phyloP scores from a whole-genome alignment of 2,329 filamentous ascomycete species.

The Neurospora crassa region DNA sequence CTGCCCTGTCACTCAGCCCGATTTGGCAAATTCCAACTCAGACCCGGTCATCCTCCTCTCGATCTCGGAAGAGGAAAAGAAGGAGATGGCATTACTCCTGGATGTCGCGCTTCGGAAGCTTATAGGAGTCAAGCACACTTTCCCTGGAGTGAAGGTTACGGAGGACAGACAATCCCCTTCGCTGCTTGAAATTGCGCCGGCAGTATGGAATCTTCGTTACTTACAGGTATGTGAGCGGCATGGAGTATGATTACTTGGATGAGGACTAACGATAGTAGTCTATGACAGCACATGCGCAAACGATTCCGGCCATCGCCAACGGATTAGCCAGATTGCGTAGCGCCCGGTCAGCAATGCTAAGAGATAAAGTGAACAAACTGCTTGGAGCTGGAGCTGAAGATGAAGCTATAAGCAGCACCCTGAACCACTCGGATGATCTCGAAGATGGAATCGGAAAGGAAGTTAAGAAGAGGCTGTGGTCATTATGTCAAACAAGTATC shows the following conservation, averaged over 20 bases:
- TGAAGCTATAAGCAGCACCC: neutral
- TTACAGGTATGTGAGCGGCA: conserved; percentile 18
- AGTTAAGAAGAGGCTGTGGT: conserved; percentile 12
- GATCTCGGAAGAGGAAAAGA: neutral
- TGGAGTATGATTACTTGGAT: conserved; percentile 5
- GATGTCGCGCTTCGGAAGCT: conserved; percentile 20
- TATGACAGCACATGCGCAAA: conserved; percentile 11
- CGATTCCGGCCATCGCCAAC: conserved; percentile 12
- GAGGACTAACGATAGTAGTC: conserved; percentile 11
- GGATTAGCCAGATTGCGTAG: conserved; percentile 12
- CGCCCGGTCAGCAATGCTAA: conserved; percentile 12
- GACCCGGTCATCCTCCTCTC: neutral
- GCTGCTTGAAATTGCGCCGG: conserved; percentile 23
- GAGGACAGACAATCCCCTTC: conserved; percentile 12
- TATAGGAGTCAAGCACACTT: conserved; percentile 19
- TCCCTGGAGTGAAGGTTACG: conserved; percentile 9
- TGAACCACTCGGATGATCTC: neutral
- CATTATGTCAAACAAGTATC: conserved; percentile 15
- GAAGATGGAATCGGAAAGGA: conserved; percentile 3
- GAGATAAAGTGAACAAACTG: conserved; percentile 11
- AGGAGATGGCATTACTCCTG: conserved; percentile 14
- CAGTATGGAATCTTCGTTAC: conserved; percentile 25
- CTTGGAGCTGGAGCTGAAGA: neutral
- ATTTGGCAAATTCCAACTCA: neutral
- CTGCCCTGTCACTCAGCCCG: neutral